Evolutionary conservation across 495 filamentous ascomycete species (phyloP), one percentile per base, ranked within the genome.

Genomic region (Neurospora sp.): DNA sequence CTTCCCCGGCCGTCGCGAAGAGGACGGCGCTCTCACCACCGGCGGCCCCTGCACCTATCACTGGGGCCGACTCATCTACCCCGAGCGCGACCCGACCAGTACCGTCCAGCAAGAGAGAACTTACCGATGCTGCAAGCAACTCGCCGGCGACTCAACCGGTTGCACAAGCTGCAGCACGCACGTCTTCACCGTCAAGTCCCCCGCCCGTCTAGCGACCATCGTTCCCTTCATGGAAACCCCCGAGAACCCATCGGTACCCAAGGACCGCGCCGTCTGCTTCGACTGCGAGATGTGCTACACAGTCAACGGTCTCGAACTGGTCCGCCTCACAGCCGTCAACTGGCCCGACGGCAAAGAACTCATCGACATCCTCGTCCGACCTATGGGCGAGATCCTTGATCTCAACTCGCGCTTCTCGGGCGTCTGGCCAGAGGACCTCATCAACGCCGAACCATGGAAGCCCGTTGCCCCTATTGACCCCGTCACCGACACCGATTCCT

Each of bases 251-350:
- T 76, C 83, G 5, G 80, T 77, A 8, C 80, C 80, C 10, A 76
- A 75, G 31, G 80, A 84, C 45, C 77, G 82, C 39, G 86, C 89
- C 3, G 88, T 98, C 16, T 90, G 89, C 76, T 91, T 99, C 75
- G 96, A 99, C 80, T 97, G 96, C 78, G 96, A 99, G 78, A 99
- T 99, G 96, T 92, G 92, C 9, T 99, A 96, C 79, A 98, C 96
- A 0, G 91, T 91, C 2, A 75, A 90, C 42, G 96, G 96, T 0
- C 79, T 98, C 72, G 96, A 99, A 78, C 84, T 99, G 16, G 89
- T 98, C 65, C 92, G 96, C 20, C 78, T 99, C 27, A 97, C 96
- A 0, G 93, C 91, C 9, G 89, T 92, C 40, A 89, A 91, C 72
- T 99, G 95, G 93, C 96, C 95, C 1, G 82, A 85, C 40, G 92